phyloP scores from a whole-genome alignment of 2,329 filamentous ascomycete genomes.

The Zymoseptoria pseudotritici region DNA sequence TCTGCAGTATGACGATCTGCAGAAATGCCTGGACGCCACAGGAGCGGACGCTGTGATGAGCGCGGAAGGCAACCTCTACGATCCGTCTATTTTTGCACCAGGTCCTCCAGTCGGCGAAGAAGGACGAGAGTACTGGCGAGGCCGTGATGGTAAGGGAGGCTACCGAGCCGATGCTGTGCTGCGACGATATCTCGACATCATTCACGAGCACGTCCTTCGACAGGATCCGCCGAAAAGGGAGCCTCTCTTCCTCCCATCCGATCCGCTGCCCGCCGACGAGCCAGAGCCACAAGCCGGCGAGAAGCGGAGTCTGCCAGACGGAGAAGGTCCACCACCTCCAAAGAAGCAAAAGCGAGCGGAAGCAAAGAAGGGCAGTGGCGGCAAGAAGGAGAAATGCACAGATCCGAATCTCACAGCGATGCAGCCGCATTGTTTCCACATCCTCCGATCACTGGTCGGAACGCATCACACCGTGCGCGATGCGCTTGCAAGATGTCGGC shows the following conservation, averaged over 20 bases:
- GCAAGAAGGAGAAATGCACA: conserved; percentile 39
- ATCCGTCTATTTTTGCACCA: conserved; percentile 75
- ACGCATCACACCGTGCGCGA: conserved; percentile 79
- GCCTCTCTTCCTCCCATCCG: conserved; percentile 64
- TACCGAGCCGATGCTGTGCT: conserved; percentile 84
- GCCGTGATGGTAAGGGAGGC: conserved; percentile 68
- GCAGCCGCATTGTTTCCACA: conserved; percentile 88
- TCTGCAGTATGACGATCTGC: conserved; percentile 69
- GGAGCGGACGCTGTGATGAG: conserved; percentile 93
- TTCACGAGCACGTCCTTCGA: conserved; percentile 69
- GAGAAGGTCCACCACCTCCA: conserved; percentile 10
- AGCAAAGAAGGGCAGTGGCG: conserved; percentile 19
- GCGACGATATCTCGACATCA: conserved; percentile 81
- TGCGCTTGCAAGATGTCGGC: conserved; percentile 61
- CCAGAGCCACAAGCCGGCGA: background rate
- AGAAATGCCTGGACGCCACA: conserved; percentile 69
- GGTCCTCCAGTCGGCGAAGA: conserved; percentile 58
- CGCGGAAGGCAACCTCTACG: conserved; percentile 88
- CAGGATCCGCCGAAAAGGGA: conserved; percentile 57
- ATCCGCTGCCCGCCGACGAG: conserved; percentile 35
- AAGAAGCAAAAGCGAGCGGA: conserved; percentile 35
- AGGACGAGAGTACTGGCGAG: conserved; percentile 79
- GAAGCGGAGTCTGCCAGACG: conserved; percentile 1
- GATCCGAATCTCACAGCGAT: conserved; percentile 66
- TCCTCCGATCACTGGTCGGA: conserved; percentile 74